These are phyloP conservation scores for Rhodamnia argentea DNA, from an alignment of 345 rosid species.

Conservation along the genomic window DNA sequence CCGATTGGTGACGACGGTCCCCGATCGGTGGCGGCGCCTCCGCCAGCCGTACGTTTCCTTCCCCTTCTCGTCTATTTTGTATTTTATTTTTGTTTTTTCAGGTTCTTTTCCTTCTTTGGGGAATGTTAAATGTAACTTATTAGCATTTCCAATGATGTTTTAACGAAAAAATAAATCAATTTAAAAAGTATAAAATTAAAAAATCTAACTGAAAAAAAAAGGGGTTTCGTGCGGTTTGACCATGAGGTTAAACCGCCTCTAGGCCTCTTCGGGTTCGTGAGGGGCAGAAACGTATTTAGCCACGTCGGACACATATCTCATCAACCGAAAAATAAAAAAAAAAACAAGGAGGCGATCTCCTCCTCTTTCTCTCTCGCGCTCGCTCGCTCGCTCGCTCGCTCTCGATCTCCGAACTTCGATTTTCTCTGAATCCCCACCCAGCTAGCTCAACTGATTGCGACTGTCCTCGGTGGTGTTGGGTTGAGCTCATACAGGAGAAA, in stretches of 20 bases:
- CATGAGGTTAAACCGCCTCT: background rate
- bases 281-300: background rate
- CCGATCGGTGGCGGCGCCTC: too few relatives aligned
- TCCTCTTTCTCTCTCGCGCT: background rate
- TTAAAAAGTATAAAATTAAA: background rate
- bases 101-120: background rate
- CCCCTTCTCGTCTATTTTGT: too few relatives aligned
- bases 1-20: too few relatives aligned
- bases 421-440: background rate
- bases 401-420: background rate
- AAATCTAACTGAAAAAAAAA: background rate
- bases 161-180: background rate
- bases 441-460: background rate
- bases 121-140: background rate
- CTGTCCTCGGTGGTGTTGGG: background rate
- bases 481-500: background rate
- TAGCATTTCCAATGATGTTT: background rate
- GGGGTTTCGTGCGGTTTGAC: background rate
- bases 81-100: background rate
- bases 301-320: background rate
- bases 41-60: too few relatives aligned
- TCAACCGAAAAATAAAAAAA: background rate
- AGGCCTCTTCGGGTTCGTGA: background rate
- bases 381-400: rapidly evolving
- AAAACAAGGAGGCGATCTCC: background rate